Base-by-base conservation (phyloP, 2,329 filamentous ascomycete genomes). In the Aspergillus piperis region DNA sequence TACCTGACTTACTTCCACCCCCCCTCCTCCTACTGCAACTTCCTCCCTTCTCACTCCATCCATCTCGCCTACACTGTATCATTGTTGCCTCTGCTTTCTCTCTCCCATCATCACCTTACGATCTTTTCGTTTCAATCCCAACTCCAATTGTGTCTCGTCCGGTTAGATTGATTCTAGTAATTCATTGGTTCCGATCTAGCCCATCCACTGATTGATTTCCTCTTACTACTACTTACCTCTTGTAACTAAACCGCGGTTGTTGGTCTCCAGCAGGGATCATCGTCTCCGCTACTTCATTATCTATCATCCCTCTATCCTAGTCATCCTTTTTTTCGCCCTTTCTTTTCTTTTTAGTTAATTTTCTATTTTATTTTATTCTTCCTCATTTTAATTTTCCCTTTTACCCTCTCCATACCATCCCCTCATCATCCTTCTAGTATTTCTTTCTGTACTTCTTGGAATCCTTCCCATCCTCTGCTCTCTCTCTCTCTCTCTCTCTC, bases 181-280 rank as follows among this genome's bases (percentile, higher is more conserved):
- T 17, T 59, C 50, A 19, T 51, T 30, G 41, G 27, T 13, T 44
- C 38, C 47, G 32, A 36, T 44, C 17, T 47, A 47, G 52, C 19
- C 10, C 50, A 58, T 38, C 10, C 50, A 58, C 25, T 23, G 39
- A 50, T 39, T 15, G 42, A 23, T 25, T 23, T 23, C 13, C 27
- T 32, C 13, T 41, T 36, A 59, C 21, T 32, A 36, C 10, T 36
- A 36, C 32, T 36, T 36, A 36, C 32, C 32, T 36, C 32, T 36
- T 36, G 50, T 59, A 58, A 60, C 50, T 58, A 63, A 61, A 59
- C 52, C 44, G 51, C 59, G 54, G 54, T 32, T 60, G 51, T 56
- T 61, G 61, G 59, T 62, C 59, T 62, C 54, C 54, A 42, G 56
- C 61, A 64, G 57, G 61, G 61, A 61, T 64, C 62, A 62, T 59